A percentile compares a stretch with the other conserved stretches of the same genome.
These are phyloP conservation scores for Ilex paraguariensis DNA, from an alignment of 305 asterid species.

Conservation along the genomic window DNA sequence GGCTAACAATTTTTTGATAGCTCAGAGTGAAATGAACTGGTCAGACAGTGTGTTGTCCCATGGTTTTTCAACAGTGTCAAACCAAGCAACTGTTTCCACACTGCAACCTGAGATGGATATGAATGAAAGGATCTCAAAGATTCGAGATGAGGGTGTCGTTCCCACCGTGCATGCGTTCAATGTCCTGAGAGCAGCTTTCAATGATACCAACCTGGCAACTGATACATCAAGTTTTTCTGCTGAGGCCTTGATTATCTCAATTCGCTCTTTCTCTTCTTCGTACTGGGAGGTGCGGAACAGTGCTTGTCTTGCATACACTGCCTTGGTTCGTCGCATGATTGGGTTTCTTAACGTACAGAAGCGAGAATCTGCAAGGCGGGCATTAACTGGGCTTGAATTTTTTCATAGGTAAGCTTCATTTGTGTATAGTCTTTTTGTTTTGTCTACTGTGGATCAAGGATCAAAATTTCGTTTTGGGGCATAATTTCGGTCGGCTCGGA, in stretches of 20 bases:
- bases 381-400: conserved; percentile 90
- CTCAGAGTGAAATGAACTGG: conserved; percentile 35
- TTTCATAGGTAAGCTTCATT: conserved; percentile 67
- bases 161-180: conserved; percentile 96
- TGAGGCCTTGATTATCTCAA: conserved; percentile 73
- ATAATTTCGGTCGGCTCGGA: no score
- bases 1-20: conserved; percentile 47
- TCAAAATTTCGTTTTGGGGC: no score
- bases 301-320: conserved; percentile 96
- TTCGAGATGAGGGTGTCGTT: conserved; percentile 94
- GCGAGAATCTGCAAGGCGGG: conserved; percentile 88
- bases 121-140: conserved; percentile 50
- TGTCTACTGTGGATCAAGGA: not conserved
- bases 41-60: conserved; percentile 15
- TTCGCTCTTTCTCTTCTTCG: conserved; percentile 87
- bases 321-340: conserved; percentile 94
- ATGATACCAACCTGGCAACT: conserved; percentile 90
- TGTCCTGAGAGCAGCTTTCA: conserved; percentile 85
- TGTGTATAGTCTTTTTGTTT: conserved; percentile 10
- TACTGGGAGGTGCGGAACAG: conserved; percentile 98
- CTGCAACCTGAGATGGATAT: conserved; percentile 29
- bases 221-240: conserved; percentile 94
- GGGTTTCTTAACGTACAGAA: conserved; percentile 93
- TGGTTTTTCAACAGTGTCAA: conserved; percentile 23
- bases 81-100: conserved; percentile 20